These are phyloP conservation scores for Naganishia albida DNA, from an alignment of 1,284 basidiomycete species.

Conservation along the genomic window DNA sequence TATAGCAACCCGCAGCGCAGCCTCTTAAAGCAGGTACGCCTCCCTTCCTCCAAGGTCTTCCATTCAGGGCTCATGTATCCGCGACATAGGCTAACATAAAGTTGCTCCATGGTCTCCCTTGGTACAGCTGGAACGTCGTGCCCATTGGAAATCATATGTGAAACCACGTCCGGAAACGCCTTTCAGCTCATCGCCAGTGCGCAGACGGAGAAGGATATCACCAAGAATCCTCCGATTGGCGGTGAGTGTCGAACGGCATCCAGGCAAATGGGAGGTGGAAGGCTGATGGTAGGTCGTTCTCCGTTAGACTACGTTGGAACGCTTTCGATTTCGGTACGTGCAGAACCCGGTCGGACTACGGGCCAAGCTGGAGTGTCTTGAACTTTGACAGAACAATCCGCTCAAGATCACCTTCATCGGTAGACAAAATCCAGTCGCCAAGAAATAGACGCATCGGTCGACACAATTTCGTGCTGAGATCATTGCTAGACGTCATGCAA, in stretches of 20 bases:
- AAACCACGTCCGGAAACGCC: conserved; percentile 28
- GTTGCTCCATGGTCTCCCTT: background rate
- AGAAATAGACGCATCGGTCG: conserved; percentile 2
- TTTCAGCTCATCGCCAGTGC: conserved; percentile 27
- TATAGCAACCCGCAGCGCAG: background rate
- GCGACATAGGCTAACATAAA: background rate
- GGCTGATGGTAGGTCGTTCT: background rate
- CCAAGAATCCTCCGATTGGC: conserved; percentile 28
- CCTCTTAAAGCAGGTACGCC: background rate
- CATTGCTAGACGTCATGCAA: no score
- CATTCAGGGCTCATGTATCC: background rate
- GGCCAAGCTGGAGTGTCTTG: background rate
- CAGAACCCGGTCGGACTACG: background rate
- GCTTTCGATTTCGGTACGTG: conserved; percentile 28
- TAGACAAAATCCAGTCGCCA: conserved; percentile 8
- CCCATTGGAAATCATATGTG: conserved; percentile 32
- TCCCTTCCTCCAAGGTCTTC: no score
- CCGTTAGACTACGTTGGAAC: conserved; percentile 30
- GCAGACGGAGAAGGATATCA: conserved; percentile 32
- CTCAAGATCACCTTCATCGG: conserved; percentile 33
- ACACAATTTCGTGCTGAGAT: background rate
- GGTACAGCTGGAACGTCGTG: conserved; percentile 25
- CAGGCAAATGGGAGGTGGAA: no score
- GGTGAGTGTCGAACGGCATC: no score
- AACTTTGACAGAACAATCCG: conserved; percentile 19